Percentiles rank a stretch among this genome's conserved stretches.
Evolutionary conservation across 768 basidiomycete genomes (phyloP).

Genomic region (Butyriboletus loyo): DNA sequence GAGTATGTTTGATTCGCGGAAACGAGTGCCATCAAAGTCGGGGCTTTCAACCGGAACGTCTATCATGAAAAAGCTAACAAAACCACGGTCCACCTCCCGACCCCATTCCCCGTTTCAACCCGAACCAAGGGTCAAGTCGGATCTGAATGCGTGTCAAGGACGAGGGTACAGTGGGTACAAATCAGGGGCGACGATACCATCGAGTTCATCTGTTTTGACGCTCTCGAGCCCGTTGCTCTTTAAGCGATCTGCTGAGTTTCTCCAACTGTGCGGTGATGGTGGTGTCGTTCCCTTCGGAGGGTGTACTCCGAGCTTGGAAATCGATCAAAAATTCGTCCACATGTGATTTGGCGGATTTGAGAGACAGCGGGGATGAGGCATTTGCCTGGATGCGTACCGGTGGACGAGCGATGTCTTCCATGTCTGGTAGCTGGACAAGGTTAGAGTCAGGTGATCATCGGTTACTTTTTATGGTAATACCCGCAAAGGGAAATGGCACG

Average conservation of each 20-base stretch:
- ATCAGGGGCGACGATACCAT: slow-evolving; percentile 1
- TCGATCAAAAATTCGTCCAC: slow-evolving; percentile 49
- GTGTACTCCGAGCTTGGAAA: slow-evolving; percentile 44
- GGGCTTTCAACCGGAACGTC: not conserved
- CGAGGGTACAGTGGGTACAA: not conserved
- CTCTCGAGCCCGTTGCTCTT: slow-evolving; percentile 41
- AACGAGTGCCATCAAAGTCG: not conserved
- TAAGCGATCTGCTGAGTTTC: slow-evolving; percentile 52
- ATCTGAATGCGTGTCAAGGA: slow-evolving; percentile 11
- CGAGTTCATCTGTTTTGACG: slow-evolving; percentile 8
- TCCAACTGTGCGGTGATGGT: slow-evolving; percentile 59
- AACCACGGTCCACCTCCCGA: not conserved
- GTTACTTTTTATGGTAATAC: not conserved
- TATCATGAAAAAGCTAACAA: not conserved
- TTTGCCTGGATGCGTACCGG: slow-evolving; percentile 45
- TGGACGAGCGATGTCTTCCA: slow-evolving; percentile 49
- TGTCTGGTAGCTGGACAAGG: slow-evolving; percentile 12
- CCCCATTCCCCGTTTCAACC: not conserved
- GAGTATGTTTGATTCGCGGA: not conserved
- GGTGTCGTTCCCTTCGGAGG: slow-evolving; percentile 49
- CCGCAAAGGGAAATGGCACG: not conserved
- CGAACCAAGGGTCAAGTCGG: not conserved
- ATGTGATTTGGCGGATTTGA: slow-evolving; percentile 38
- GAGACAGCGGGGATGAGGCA: slow-evolving; percentile 35
- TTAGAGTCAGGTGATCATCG: slow-evolving; percentile 7